Evolutionary conservation across 164 flowering plant species (phyloP).

Genomic region (Vitis rotundifolia): DNA sequence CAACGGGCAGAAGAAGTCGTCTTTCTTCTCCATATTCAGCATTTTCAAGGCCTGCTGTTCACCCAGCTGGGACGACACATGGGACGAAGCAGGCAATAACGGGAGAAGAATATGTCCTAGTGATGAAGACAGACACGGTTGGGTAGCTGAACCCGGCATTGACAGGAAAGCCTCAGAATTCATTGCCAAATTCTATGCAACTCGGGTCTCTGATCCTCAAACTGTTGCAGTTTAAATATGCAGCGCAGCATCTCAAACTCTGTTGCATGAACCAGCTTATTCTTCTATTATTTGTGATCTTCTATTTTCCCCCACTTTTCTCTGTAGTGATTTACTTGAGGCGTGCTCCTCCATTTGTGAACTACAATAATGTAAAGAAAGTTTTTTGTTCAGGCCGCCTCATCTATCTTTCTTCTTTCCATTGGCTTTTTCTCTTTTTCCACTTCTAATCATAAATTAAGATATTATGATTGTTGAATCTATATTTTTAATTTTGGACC

Average conservation of each 20-base stretch:
- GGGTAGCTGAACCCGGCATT: conserved; percentile 36
- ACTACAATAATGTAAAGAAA: no score
- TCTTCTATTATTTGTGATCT: conserved; percentile 1
- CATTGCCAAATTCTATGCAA: conserved; percentile 36
- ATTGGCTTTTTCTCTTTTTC: no score
- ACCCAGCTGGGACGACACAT: background rate
- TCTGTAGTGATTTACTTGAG: no score
- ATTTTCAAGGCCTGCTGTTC: conserved; percentile 25
- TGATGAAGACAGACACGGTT: conserved; percentile 30
- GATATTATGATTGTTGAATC: no score
- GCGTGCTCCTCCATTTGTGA: no score
- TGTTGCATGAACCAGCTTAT: background rate
- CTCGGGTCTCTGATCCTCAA: conserved; percentile 25
- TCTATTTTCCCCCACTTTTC: no score
- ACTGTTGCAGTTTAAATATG: conserved; percentile 11
- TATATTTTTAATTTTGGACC: no score
- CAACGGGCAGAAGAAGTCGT: conserved; percentile 15
- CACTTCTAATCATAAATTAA: no score
- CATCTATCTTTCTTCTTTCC: no score
- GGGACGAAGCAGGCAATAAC: background rate
- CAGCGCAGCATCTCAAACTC: background rate
- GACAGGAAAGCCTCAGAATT: conserved; percentile 35
- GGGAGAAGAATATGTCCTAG: conserved; percentile 16
- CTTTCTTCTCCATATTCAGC: conserved; percentile 20
- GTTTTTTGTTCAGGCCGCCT: no score